Base-by-base conservation (phyloP, 106 monocot genomes). In the Dendrobium officinale region DNA sequence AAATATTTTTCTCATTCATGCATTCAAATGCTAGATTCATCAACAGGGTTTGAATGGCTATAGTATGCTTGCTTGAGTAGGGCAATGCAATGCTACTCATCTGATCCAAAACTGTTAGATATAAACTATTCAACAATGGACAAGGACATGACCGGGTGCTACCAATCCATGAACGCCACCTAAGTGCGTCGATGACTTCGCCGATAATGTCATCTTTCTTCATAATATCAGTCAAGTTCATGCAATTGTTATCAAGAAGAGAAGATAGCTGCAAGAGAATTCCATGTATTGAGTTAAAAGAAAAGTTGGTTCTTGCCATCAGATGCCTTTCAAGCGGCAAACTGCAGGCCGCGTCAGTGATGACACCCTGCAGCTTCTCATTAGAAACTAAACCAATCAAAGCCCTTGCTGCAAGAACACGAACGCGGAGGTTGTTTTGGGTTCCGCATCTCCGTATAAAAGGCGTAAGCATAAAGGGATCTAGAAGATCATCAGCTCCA, bases 221-320 rank as follows among this genome's bases (percentile, higher is more conserved):
- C 22, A 51, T 67, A 11, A 42, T 51, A 79, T 99, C 98, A 56
- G 79, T 84, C 75, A 99, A 84, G 54, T 81, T 81, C 82, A 85
- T 80, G 78, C 88, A 95, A 81, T 99, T 99, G 67, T 67, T 84
- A 77, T 93, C 89, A 51, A 99, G 80, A 79, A 99, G 92, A 58
- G 92, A 88, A 79, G 75, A 86, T 13, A 99, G 70, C 83, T 91
- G 93, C 81, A 99, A 82, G 40, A 99, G 73, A 47, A 86, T 86
- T 81, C 99, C 99, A 87, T 99, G 99, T 68, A 99, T 91, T 16
- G 88, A 82, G 72, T 99, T 99, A 79, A 93, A 95, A 47, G 89
- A 89, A 74, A 82, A 66, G 56, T 20, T 64, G 22, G 41, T 64
- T 43, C 44, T 13, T 6, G 49, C 4, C 79, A 79, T 77, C 29